Conservation (phyloP, 163 green algal species). For the Dunaliella salina region DNA sequence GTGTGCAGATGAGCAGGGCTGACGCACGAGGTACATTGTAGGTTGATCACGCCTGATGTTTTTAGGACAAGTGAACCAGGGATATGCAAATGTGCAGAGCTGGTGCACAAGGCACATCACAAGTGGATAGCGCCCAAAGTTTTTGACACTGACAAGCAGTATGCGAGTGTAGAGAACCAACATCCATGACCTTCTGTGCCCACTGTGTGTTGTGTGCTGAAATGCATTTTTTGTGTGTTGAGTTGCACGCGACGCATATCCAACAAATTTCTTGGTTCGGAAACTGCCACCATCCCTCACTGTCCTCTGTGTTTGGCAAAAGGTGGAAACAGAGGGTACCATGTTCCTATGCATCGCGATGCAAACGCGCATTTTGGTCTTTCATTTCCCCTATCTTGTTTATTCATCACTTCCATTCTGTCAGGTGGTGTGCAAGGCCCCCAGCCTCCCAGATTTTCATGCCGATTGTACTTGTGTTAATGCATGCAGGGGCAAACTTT, state of each 20-base stretch:
- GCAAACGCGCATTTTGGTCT: too few relatives aligned
- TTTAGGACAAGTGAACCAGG: neutral
- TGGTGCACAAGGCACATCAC: neutral
- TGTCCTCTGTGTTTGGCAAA: too few relatives aligned
- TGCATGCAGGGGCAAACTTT: constrained; percentile 11
- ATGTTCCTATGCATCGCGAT: too few relatives aligned
- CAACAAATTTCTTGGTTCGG: too few relatives aligned
- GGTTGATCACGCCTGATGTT: neutral
- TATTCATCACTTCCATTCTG: neutral
- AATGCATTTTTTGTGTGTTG: too few relatives aligned
- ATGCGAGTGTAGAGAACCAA: neutral
- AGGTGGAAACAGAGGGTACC: too few relatives aligned
- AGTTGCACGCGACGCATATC: too few relatives aligned
- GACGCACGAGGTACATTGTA: constrained; percentile 7
- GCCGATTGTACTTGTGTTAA: neutral
- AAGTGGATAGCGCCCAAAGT: neutral
- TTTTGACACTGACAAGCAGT: neutral
- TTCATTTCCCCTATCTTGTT: neutral
- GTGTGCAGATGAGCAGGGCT: constrained; percentile 13
- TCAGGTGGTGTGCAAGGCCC: too few relatives aligned
- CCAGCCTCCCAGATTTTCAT: neutral
- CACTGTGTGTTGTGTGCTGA: too few relatives aligned
- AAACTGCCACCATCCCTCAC: too few relatives aligned
- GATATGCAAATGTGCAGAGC: neutral
- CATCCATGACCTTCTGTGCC: too few relatives aligned